phyloP scores from a whole-genome alignment of 1,284 basidiomycete species.

The Neolentinus lepideus region DNA sequence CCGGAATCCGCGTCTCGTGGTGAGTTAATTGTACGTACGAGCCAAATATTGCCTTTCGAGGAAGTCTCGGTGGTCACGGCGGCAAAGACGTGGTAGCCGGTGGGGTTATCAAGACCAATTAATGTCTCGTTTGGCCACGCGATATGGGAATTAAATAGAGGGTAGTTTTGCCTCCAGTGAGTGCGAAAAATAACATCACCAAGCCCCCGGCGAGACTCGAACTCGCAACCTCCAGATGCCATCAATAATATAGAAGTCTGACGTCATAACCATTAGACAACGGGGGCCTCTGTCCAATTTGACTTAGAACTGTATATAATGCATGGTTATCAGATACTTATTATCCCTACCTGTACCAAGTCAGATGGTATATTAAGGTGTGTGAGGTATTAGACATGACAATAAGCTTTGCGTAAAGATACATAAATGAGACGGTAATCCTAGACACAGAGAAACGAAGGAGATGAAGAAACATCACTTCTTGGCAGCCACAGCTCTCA shows the following conservation, averaged over 20 bases:
- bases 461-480: background rate
- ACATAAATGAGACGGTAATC: too few relatives aligned
- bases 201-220: slow-evolving; percentile 66
- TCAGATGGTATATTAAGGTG: background rate
- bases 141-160: too few relatives aligned
- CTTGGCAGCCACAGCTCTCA: slow-evolving; percentile 26
- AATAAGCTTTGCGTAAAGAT: background rate
- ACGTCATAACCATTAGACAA: slow-evolving; percentile 78
- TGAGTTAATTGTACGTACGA: too few relatives aligned
- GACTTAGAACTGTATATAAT: background rate
- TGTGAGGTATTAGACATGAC: background rate
- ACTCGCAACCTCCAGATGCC: slow-evolving; percentile 67
- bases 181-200: too few relatives aligned
- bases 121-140: too few relatives aligned
- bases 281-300: slow-evolving; percentile 34
- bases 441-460: background rate
- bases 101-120: too few relatives aligned
- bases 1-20: too few relatives aligned
- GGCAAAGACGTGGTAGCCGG: too few relatives aligned
- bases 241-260: slow-evolving; percentile 51
- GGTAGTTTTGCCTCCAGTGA: too few relatives aligned
- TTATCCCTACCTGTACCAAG: background rate
- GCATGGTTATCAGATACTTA: background rate
- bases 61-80: too few relatives aligned
- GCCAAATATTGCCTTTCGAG: too few relatives aligned